Evolutionary conservation across 805 yeast species (phyloP).

Genomic region (Metschnikowia similis): DNA sequence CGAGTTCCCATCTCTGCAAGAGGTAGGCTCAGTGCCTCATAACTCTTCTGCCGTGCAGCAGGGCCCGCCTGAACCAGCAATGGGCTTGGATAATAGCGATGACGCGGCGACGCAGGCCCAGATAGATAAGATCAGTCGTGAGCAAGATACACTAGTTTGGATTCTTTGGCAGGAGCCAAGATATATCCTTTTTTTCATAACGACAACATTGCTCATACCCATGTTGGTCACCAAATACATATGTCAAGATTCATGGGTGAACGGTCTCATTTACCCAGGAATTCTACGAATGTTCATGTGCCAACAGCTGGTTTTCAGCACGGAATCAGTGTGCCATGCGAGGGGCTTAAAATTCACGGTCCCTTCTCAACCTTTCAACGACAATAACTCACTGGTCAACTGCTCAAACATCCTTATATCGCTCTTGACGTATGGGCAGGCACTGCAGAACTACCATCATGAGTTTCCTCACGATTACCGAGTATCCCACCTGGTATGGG

Average conservation of each 20-base stretch:
- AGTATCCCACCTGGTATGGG: slow-evolving; percentile 64
- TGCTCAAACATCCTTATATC: slow-evolving; percentile 55
- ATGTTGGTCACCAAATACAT: slow-evolving; percentile 19
- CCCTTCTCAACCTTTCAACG: slow-evolving; percentile 44
- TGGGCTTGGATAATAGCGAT: slow-evolving; percentile 11
- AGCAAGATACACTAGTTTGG: slow-evolving; percentile 19
- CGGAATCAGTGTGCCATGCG: slow-evolving; percentile 80
- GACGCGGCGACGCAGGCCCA: slow-evolving; percentile 5
- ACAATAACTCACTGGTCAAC: slow-evolving; percentile 67
- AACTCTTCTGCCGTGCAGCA: not conserved
- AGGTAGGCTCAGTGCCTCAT: not conserved
- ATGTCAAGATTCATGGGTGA: slow-evolving; percentile 28
- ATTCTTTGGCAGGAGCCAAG: slow-evolving; percentile 34
- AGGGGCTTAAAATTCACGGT: slow-evolving; percentile 62
- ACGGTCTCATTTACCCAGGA: slow-evolving; percentile 65
- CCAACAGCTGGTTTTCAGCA: slow-evolving; percentile 75
- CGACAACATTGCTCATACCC: slow-evolving; percentile 32
- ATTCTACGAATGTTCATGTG: slow-evolving; percentile 62
- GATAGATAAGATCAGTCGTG: slow-evolving; percentile 5
- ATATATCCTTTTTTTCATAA: slow-evolving; percentile 24
- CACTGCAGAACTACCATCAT: slow-evolving; percentile 90
- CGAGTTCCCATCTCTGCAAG: slow-evolving; percentile 25
- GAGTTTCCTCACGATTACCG: slow-evolving; percentile 92
- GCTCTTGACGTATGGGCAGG: slow-evolving; percentile 80
- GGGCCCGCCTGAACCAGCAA: not conserved